Evolutionary conservation across 139 green algal species (phyloP), one percentile per base, ranked within the genome.

Genomic region (Limnomonas spitsbergensis): DNA sequence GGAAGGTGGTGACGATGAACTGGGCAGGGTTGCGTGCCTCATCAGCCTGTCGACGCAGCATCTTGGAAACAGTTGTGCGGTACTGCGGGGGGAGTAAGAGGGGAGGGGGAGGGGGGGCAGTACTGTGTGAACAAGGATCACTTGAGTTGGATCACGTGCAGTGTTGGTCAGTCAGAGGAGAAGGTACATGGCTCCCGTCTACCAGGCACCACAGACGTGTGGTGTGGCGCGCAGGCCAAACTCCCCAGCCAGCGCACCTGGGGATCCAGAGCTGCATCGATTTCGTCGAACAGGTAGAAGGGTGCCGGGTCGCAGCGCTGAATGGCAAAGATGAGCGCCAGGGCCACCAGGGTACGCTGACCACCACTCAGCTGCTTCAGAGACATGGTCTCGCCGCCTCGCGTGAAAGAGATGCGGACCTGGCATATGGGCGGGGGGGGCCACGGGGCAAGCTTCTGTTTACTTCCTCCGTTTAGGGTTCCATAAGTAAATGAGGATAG

Each of bases 261-360:
- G 31, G 95, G 93, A 82, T 99, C 96, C 71, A 99, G 87, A 20
- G 96, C 96, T 0, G 96, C 96, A 86, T 99, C 96, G 34, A 99
- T 98, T 87, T 99, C 96, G 79, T 99, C 96, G 80, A 99, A 99
- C 27, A 99, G 87, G 88, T 99, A 98, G 83, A 99, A 99, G 36
- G 96, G 96, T 37, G 95, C 95, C 9, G 96, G 96, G 84, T 99
- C 96, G 84, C 93, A 98, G 40, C 93, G 86, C 85, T 96, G 92
- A 82, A 99, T 99, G 73, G 95, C 92, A 76, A 99, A 98, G 83
- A 99, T 99, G 69, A 99, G 94, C 1, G 96, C 89, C 53, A 99
- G 87, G 2, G 96, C 95, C 27, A 99, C 95, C 67, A 99, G 85
- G 32, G 96, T 99, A 84, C 98, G 98, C 83, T 99, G 96, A 3